Conservation (phyloP, 352 stramenopile genomes). For the Globisporangium canariense region DNA sequence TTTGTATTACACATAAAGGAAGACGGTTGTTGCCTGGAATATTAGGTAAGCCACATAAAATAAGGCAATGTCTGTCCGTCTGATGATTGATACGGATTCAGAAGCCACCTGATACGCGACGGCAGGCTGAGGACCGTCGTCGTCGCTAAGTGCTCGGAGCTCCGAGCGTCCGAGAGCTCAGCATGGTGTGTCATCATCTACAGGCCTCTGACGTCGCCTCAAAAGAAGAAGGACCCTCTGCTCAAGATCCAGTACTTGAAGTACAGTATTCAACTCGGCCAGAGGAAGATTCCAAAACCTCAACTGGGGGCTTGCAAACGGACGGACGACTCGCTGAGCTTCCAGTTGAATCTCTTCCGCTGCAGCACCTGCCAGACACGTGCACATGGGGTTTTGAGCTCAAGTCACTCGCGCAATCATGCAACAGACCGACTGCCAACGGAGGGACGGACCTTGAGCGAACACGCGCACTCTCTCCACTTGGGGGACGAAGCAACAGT, state of each 20-base stretch:
- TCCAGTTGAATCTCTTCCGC: background rate
- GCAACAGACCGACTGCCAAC: background rate
- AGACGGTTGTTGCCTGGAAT: too few relatives aligned
- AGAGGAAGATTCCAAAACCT: background rate
- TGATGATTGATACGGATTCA: too few relatives aligned
- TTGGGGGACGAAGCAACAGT: background rate
- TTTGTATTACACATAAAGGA: too few relatives aligned
- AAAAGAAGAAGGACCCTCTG: background rate
- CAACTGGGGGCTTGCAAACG: background rate
- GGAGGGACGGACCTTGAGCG: background rate
- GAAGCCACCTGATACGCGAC: too few relatives aligned
- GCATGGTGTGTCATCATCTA: background rate
- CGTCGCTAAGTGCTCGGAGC: background rate
- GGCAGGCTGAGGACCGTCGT: too few relatives aligned
- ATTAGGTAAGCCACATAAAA: too few relatives aligned
- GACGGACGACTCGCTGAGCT: background rate
- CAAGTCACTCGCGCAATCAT: background rate
- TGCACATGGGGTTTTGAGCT: background rate
- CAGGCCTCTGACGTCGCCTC: background rate
- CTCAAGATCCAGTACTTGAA: background rate
- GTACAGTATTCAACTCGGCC: background rate
- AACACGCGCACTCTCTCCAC: background rate
- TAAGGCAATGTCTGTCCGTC: too few relatives aligned
- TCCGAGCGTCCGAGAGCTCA: background rate
- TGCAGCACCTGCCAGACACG: background rate